Evolutionary conservation across 345 rosid genomes (phyloP), one percentile per base, ranked within the genome.

Genomic region (Cardamine occulta): DNA sequence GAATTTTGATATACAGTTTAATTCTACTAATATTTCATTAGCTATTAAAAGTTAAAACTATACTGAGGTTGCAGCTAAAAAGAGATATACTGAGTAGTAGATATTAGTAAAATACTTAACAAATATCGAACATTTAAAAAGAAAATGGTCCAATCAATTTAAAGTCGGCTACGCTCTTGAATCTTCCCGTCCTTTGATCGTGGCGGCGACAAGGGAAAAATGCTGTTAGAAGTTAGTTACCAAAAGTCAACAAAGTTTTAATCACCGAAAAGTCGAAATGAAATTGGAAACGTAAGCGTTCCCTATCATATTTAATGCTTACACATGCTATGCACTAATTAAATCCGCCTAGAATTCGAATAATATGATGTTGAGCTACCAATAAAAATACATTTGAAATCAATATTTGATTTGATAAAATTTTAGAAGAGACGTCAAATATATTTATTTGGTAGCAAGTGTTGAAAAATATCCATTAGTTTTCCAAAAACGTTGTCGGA

Each of bases 121-220:
- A 44, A 15, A 44, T 44, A 44, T 44, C 0, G 5, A 44, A 40
- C 4, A 12, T 12, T 5, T 40, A 40, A 40, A 40, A 39, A 40
- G 47, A 40, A 13, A 40, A 14, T 52, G 37, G 39, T 32, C 24
- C 69, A 24, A 55, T 63, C 0, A 63, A 4, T 32, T 31, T 6
- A 45, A 10, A 69, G 70, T 69, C 40, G 58, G 75, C 59, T 34
- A 76, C 11, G 28, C 14, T 23, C 21, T 45, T 58, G 29, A 44
- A 64, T 28, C 21, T 37, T 28, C 48, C 26, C 10, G 32, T 66
- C 74, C 81, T 66, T 60, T 78, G 81, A 78, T 66, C 73, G 59
- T 78, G 81, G 74, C 81, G 81, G 59, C 74, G 66, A 18, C 74
- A 65, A 52, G 19, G 81, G 69, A 72, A 78, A 72, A 78, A 72